Percentiles rank a stretch among this genome's conserved stretches.
These are phyloP conservation scores for Asparagopsis taxiformis DNA, from an alignment of 31 red algal species.

Conservation along the genomic window DNA sequence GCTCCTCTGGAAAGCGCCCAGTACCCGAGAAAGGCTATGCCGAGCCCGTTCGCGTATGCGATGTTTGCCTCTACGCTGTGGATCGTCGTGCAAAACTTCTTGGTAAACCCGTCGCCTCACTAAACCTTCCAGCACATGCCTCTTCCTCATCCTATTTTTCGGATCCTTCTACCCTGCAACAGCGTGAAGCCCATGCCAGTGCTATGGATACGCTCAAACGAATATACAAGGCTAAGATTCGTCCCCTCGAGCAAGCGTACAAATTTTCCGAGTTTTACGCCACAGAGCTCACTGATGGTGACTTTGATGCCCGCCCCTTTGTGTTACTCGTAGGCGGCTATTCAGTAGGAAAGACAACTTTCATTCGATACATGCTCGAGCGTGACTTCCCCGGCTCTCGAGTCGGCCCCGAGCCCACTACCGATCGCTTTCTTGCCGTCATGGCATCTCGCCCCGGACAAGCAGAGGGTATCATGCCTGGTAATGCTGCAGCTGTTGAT, in stretches of 20 bases:
- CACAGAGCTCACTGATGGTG: slow-evolving; percentile 72
- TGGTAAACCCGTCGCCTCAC: slow-evolving; percentile 7
- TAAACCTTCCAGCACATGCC: slow-evolving; percentile 11
- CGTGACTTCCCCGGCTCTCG: slow-evolving; percentile 83
- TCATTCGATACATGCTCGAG: slow-evolving; percentile 83
- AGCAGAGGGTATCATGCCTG: slow-evolving; percentile 70
- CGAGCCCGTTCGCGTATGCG: slow-evolving; percentile 66
- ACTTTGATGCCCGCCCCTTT: slow-evolving; percentile 78
- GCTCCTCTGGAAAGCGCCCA: slow-evolving; percentile 46
- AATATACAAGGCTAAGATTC: slow-evolving; percentile 87
- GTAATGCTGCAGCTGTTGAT: slow-evolving; percentile 78
- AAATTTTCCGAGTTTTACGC: slow-evolving; percentile 80
- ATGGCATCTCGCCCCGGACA: slow-evolving; percentile 52
- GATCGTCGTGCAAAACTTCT: slow-evolving; percentile 50
- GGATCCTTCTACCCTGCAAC: slow-evolving; percentile 31
- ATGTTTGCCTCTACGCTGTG: slow-evolving; percentile 56
- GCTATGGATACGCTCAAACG: slow-evolving; percentile 71
- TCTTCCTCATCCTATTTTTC: slow-evolving; percentile 42
- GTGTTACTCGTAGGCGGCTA: slow-evolving; percentile 81
- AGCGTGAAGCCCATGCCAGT: slow-evolving; percentile 61
- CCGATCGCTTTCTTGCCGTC: slow-evolving; percentile 77
- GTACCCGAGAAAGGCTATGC: slow-evolving; percentile 47
- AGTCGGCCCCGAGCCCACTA: slow-evolving; percentile 78
- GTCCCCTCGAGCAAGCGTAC: slow-evolving; percentile 76
- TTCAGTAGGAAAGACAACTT: slow-evolving; percentile 84